Conservation (phyloP, 495 filamentous ascomycete species). For the Bacidia rubella region DNA sequence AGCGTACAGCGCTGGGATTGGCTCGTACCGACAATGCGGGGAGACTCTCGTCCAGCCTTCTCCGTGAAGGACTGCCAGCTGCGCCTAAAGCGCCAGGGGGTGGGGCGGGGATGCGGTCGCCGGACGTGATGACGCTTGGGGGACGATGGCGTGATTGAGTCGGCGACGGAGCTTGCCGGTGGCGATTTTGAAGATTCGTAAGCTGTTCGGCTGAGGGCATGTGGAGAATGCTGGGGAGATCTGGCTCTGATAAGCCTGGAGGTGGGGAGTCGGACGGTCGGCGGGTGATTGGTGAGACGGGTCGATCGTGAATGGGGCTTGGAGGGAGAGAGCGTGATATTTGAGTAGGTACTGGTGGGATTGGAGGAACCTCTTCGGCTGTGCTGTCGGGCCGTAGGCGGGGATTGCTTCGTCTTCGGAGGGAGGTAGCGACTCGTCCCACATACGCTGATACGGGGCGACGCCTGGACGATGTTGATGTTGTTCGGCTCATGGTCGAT, state of each 20-base stretch:
- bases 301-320: slow-evolving; percentile 13
- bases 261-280: slow-evolving; percentile 17
- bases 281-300: slow-evolving; percentile 15
- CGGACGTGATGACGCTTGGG: slow-evolving; percentile 6
- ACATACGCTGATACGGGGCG: slow-evolving; percentile 17
- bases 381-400: neutral
- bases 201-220: slow-evolving; percentile 20
- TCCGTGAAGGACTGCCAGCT: slow-evolving; percentile 21
- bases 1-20: slow-evolving; percentile 13
- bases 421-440: slow-evolving; percentile 9
- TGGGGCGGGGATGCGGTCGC: slow-evolving; percentile 13
- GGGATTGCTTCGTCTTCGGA: slow-evolving; percentile 9
- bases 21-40: slow-evolving; percentile 2
- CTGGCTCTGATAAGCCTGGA: neutral
- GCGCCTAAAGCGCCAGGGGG: slow-evolving; percentile 18
- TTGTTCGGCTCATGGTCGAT: slow-evolving; percentile 4
- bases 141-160: neutral
- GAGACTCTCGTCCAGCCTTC: slow-evolving; percentile 20
- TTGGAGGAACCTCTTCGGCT: slow-evolving; percentile 1
- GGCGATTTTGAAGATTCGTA: slow-evolving; percentile 17
- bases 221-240: slow-evolving; percentile 5
- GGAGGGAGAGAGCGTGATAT: slow-evolving; percentile 15
- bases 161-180: slow-evolving; percentile 11
- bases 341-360: slow-evolving; percentile 6
- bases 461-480: slow-evolving; percentile 4